A percentile compares a stretch with the other conserved stretches of the same genome.
These are phyloP conservation scores for Trichocladium antarcticum DNA, from an alignment of 495 filamentous ascomycete species.

Conservation along the genomic window DNA sequence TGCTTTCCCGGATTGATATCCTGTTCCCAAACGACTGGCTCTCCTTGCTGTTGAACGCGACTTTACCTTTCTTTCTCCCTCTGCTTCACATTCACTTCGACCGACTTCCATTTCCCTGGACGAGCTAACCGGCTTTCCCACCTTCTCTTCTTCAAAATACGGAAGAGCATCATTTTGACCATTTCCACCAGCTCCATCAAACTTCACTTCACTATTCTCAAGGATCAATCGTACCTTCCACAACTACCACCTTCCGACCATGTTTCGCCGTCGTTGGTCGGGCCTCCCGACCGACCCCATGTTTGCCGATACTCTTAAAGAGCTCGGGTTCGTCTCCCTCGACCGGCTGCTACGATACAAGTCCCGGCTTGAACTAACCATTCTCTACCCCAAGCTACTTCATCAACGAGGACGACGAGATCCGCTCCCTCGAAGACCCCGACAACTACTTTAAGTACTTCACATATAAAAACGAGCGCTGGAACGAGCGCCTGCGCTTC, in stretches of 20 bases:
- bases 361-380: conserved; percentile 6
- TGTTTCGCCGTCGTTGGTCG: conserved; percentile 57
- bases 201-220: not conserved
- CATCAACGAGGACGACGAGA: conserved; percentile 58
- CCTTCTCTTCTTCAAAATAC: not conserved
- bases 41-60: not conserved
- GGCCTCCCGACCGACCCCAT: conserved; percentile 59
- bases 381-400: conserved; percentile 44
- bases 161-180: not conserved
- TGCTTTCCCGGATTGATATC: not conserved
- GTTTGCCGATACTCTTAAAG: conserved; percentile 50
- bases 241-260: conserved; percentile 23
- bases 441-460: conserved; percentile 62
- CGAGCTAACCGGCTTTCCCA: not conserved
- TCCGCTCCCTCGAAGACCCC: conserved; percentile 54
- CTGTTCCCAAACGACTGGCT: not conserved
- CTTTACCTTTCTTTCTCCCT: not conserved
- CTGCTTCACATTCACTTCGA: not conserved
- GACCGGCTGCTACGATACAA: not conserved
- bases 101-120: not conserved
- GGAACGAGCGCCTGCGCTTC: conserved; percentile 59
- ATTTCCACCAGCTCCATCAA: not conserved
- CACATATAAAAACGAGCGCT: conserved; percentile 56
- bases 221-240: not conserved
- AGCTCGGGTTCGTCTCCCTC: conserved; percentile 51